Evolutionary conservation across 2,329 filamentous ascomycete genomes (phyloP), one percentile per base, ranked within the genome.

Genomic region (Xylariaceae sp.): DNA sequence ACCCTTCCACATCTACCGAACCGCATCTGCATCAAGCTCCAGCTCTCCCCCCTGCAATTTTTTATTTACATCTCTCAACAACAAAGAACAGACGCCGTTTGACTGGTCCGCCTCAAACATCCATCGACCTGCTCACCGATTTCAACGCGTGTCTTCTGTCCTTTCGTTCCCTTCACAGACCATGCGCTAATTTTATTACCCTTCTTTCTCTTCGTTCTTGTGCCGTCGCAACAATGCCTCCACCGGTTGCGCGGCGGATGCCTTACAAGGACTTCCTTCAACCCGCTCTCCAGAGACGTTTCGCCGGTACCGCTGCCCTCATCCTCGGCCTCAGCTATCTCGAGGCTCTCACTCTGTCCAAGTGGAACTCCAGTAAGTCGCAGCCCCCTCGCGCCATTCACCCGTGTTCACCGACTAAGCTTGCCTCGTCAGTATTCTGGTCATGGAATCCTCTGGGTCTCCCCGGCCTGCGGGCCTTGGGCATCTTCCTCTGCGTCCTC

Each of bases 261-360:
- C 79, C 82, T 53, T 96, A 96, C 76, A 88, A 91, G 79, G 90
- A 96, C 77, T 95, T 95, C 74, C 78, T 97, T 67, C 95, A 93
- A 62, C 92, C 93, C 53, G 87, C 89, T 55, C 79, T 97, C 64
- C 93, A 97, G 74, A 83, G 89, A 69, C 85, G 92, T 69, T 97
- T 97, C 75, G 88, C 88, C 53, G 87, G 86, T 64, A 91, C 90
- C 10, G 88, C 88, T 52, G 81, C 83, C 11, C 77, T 90, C 63
- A 79, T 92, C 11, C 76, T 94, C 8, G 75, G 80, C 52, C 78
- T 91, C 58, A 90, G 90, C 71, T 96, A 94, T 73, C 57, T 83
- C 44, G 84, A 90, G 70, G 83, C 91, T 53, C 75, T 94, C 56
- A 73, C 86, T 58, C 81, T 96, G 64, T 86, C 88, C 15, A 79